A percentile compares a stretch with the other conserved stretches of the same genome.
Conservation (phyloP, 345 rosid genomes). For the Eucalyptus caleyi region DNA sequence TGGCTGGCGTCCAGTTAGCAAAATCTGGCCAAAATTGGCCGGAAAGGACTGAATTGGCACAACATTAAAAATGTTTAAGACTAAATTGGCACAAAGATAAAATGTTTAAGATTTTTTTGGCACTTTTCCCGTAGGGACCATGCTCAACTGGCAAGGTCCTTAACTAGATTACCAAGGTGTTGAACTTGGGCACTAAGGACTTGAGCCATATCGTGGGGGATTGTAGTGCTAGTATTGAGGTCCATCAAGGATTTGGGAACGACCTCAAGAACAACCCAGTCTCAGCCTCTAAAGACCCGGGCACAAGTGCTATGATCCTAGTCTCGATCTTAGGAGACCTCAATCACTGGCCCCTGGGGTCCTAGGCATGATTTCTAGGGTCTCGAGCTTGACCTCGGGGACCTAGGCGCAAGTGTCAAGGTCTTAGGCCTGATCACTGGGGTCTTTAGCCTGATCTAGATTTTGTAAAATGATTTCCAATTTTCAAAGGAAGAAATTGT, state of each 20-base stretch:
- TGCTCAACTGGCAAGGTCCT: neutral
- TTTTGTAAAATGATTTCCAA: neutral
- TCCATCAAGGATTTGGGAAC: fast-evolving
- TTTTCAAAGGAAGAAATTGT: neutral
- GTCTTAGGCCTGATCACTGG: fast-evolving
- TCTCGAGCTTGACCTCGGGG: neutral
- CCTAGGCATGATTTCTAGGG: neutral
- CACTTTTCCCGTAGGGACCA: neutral
- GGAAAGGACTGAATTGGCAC: too few species aligned
- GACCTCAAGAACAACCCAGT: neutral
- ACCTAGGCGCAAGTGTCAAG: neutral
- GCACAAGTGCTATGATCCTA: neutral
- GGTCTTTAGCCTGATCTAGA: neutral
- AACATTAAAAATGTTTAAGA: too few species aligned
- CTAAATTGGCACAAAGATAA: too few species aligned
- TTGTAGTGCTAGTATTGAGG: neutral
- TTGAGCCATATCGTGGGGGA: neutral
- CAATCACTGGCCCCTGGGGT: fast-evolving
- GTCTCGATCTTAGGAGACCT: neutral
- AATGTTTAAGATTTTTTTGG: too few species aligned
- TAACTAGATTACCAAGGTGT: neutral
- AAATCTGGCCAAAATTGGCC: too few species aligned
- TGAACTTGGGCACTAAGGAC: neutral
- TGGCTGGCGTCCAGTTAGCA: too few species aligned
- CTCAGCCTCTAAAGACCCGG: fast-evolving